A percentile compares a stretch with the other conserved stretches of the same genome.
Conservation (phyloP, 306 rosid species). For the Dryas alaskensis region DNA sequence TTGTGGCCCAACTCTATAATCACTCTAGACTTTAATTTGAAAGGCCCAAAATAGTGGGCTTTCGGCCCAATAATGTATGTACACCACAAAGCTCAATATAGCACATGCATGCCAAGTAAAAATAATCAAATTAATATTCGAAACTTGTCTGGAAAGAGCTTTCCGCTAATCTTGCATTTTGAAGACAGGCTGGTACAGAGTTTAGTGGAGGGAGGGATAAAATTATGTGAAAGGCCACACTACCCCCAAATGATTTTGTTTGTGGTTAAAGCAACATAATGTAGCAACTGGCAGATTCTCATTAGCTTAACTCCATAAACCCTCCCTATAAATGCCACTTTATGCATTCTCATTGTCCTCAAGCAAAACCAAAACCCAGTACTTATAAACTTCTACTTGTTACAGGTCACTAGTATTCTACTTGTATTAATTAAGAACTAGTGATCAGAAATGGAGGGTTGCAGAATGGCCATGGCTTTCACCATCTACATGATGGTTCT, state of each 20-base stretch:
- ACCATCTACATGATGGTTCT: conserved; percentile 42
- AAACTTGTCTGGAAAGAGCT: conserved; percentile 5
- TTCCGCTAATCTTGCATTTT: conserved; percentile 4
- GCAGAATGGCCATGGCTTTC: conserved; percentile 36
- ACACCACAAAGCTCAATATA: neutral
- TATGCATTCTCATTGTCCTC: conserved; percentile 5
- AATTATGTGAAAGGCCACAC: conserved; percentile 14
- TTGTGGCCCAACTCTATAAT: too few species aligned
- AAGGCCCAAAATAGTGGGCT: too few species aligned
- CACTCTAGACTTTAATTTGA: too few species aligned
- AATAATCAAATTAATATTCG: neutral
- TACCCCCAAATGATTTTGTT: conserved; percentile 31
- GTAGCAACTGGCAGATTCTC: conserved; percentile 12
- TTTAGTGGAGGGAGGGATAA: neutral
- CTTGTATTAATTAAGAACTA: neutral
- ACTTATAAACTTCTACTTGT: neutral
- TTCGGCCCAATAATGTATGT: neutral
- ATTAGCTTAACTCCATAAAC: neutral
- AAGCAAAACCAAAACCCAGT: neutral
- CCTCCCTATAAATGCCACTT: conserved; percentile 23
- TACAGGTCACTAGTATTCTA: neutral
- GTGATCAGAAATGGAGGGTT: conserved; percentile 25
- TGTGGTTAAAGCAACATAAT: conserved; percentile 14
- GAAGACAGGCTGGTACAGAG: conserved; percentile 26
- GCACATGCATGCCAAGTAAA: conserved; percentile 10